These are phyloP conservation scores for Solanum hybrid DNA, from an alignment of 305 asterid genomes.

Conservation along the genomic window DNA sequence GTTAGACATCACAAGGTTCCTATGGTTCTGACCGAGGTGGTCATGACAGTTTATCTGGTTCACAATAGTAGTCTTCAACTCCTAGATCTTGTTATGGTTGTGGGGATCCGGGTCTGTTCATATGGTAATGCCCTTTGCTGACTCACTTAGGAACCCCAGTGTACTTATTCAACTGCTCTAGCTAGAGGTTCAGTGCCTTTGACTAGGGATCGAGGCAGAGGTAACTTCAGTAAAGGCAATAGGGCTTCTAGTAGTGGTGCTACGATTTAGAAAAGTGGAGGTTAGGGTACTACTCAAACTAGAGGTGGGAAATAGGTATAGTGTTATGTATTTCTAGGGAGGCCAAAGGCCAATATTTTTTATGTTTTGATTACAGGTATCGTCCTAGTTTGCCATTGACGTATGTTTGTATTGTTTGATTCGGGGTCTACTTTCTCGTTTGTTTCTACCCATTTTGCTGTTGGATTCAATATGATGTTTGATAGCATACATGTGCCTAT, in stretches of 20 bases:
- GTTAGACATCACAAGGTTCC: neutral
- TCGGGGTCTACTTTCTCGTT: neutral
- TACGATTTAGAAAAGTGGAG: neutral
- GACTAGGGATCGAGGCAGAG: neutral
- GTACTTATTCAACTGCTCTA: neutral
- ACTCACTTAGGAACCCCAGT: neutral
- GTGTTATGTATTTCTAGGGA: neutral
- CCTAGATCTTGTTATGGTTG: neutral
- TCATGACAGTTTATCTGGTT: neutral
- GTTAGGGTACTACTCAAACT: neutral
- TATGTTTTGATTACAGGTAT: neutral
- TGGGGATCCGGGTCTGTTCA: neutral
- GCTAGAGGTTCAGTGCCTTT: neutral
- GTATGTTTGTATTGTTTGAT: no score
- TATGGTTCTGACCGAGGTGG: neutral
- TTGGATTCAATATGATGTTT: neutral
- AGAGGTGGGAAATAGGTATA: neutral
- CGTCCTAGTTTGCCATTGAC: neutral
- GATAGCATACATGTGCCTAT: neutral
- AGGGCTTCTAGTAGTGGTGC: neutral
- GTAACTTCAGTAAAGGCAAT: no score
- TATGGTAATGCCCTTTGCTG: neutral
- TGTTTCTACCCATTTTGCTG: neutral
- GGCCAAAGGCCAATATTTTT: neutral
- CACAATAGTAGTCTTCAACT: neutral